Base-by-base conservation (phyloP, 140 eudicot genomes). In the Cichorium intybus region DNA sequence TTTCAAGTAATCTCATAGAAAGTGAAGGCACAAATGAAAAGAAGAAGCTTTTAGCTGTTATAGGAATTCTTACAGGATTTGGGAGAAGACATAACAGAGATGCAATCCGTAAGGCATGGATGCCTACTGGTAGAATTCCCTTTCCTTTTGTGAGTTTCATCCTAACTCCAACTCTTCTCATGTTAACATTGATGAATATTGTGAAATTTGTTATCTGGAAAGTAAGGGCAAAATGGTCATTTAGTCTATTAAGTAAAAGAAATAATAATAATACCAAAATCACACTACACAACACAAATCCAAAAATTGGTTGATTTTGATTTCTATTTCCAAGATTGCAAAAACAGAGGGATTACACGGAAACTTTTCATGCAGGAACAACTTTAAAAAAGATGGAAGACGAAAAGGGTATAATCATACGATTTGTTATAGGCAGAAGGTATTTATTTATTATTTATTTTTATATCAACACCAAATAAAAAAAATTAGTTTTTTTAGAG, bases 341-440 rank as follows among this genome's bases (percentile, higher is more conserved):
- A 28, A 18, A 10, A 53, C 23, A 33, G 27, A 46, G 72, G 72
- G 23, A 65, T 72, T 27, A 81, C 57, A 59, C 51, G 26, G 66
- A 66, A 21, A 50, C 43, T 21, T 18, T 43, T 55, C 18, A 24
- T 77, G 67, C 84, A 90, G 97, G 97, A 51, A 65, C 69, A 10
- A 75, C 85, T 4, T 71, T 86, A 14, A 81, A 73, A 60, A 84
- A 79, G 46, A 60, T 90, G 68, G 89, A 86, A 79, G 84, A 71
- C 7, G 92, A 90, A 34, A 90, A 90, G 64, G 93, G 95, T 46
- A 82, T 90, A 43, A 70, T 81, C 75, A 79, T 84, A 62, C 84
- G 97, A 81, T 90, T 90, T 79, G 89, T 90, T 10, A 86, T 90
- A 68, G 97, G 97, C 71, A 83, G 76, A 82, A 90, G 97, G 97